phyloP scores from a whole-genome alignment of 2,329 filamentous ascomycete species.

The Colletotrichum liaoningense region DNA sequence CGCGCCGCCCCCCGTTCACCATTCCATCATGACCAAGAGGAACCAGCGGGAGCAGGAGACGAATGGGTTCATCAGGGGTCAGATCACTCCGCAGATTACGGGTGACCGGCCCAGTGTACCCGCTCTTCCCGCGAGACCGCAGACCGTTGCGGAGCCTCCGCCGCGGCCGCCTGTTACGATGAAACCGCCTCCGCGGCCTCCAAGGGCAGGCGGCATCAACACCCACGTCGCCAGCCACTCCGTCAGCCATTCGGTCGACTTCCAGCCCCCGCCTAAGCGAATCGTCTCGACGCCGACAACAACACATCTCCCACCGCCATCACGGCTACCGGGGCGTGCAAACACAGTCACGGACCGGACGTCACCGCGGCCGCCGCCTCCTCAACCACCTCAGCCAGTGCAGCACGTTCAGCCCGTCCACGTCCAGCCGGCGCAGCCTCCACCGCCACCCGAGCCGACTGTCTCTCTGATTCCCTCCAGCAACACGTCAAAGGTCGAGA shows the following conservation, averaged over 20 bases:
- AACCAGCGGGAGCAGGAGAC: slow-evolving; percentile 57
- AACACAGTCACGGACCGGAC: slow-evolving; percentile 56
- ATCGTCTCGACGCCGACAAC: slow-evolving; percentile 37
- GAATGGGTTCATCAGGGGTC: slow-evolving; percentile 51
- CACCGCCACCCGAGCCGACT: slow-evolving; percentile 55
- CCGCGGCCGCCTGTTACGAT: slow-evolving; percentile 42
- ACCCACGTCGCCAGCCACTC: slow-evolving; percentile 41
- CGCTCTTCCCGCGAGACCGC: slow-evolving; percentile 62
- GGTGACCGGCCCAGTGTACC: slow-evolving; percentile 54
- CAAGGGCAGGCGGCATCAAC: slow-evolving; percentile 47
- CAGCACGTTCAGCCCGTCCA: slow-evolving; percentile 13
- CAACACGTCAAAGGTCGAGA: slow-evolving; percentile 61
- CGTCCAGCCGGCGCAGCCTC: slow-evolving; percentile 20
- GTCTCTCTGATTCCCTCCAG: slow-evolving; percentile 38
- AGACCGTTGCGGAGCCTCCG: slow-evolving; percentile 47
- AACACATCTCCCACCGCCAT: slow-evolving; percentile 35
- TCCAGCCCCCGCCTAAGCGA: slow-evolving; percentile 41
- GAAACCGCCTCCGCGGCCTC: slow-evolving; percentile 58
- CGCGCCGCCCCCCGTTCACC: slow-evolving; percentile 66
- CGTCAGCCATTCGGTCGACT: slow-evolving; percentile 29
- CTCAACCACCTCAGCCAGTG: slow-evolving; percentile 19
- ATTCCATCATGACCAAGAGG: slow-evolving; percentile 55
- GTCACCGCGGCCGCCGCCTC: slow-evolving; percentile 40
- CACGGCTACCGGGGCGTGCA: slow-evolving; percentile 44
- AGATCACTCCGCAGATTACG: slow-evolving; percentile 53